These are phyloP conservation scores for Backusella liffmaniae DNA, from an alignment of 192 early-diverging fungal genomes.

Conservation along the genomic window DNA sequence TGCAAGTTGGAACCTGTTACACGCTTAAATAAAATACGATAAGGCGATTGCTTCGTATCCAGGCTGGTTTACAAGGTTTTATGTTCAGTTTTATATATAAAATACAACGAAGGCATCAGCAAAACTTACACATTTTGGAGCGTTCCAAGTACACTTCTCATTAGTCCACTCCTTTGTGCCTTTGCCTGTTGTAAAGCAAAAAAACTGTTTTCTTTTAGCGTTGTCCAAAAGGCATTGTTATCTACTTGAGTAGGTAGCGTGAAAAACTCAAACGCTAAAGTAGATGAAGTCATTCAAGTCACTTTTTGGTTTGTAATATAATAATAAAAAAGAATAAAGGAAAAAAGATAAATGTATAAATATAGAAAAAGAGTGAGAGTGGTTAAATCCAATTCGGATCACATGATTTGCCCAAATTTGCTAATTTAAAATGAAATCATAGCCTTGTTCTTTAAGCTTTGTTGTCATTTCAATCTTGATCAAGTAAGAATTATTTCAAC, in stretches of 20 bases:
- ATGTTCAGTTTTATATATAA: not conserved
- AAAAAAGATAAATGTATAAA: not conserved
- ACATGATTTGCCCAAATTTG: not conserved
- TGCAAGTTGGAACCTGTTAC: constrained; percentile 60
- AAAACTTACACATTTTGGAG: constrained; percentile 88
- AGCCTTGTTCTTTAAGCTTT: too few species aligned
- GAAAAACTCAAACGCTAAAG: constrained; percentile 32
- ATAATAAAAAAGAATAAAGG: too few species aligned
- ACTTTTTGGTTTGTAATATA: too few species aligned
- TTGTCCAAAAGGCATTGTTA: constrained; percentile 66
- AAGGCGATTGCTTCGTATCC: constrained; percentile 91
- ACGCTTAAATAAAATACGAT: constrained; percentile 79
- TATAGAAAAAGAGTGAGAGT: not conserved
- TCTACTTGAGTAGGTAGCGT: constrained; percentile 55
- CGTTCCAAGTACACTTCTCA: constrained; percentile 79
- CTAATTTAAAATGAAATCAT: too few species aligned
- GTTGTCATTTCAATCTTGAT: too few species aligned
- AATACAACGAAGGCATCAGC: not conserved
- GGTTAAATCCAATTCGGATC: not conserved
- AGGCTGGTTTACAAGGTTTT: not conserved
- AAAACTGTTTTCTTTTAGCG: constrained; percentile 56
- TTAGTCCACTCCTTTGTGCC: constrained; percentile 52
- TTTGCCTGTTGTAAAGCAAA: constrained; percentile 73
- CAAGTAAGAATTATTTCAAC: too few species aligned
- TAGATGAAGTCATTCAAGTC: not conserved